Evolutionary conservation across 164 flowering plant genomes (phyloP).

Genomic region (Houttuynia cordata): DNA sequence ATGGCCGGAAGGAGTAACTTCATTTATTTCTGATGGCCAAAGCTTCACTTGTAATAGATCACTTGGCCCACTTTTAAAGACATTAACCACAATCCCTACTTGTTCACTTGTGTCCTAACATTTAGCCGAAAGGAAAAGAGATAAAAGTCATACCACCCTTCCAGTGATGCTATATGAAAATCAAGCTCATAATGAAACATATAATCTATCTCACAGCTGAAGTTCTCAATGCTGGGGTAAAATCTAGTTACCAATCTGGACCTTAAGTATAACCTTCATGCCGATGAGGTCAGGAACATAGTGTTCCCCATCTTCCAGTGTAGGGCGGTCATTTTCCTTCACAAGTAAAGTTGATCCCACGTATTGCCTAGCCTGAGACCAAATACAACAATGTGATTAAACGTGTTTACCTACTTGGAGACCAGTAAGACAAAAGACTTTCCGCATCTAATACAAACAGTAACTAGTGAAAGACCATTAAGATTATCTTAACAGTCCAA

Average conservation of each 20-base stretch:
- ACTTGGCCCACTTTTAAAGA: conserved; percentile 55
- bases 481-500: no score
- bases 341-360: conserved; percentile 77
- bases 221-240: neutral
- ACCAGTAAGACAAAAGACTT: neutral
- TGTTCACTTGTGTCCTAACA: conserved; percentile 62
- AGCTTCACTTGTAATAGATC: conserved; percentile 77
- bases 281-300: conserved; percentile 86
- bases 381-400: conserved; percentile 2
- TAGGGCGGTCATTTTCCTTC: conserved; percentile 61
- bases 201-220: neutral
- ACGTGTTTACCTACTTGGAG: neutral
- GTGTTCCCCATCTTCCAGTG: conserved; percentile 72
- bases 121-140: conserved; percentile 5
- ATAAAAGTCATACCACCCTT: neutral
- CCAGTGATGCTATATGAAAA: neutral
- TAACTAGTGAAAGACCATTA: no score
- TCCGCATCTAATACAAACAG: no score
- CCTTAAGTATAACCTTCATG: conserved; percentile 87
- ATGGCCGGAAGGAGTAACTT: conserved; percentile 27
- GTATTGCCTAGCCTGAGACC: conserved; percentile 62
- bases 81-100: conserved; percentile 68
- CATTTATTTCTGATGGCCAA: conserved; percentile 22
- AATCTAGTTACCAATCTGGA: conserved; percentile 6
- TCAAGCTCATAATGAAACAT: neutral